phyloP scores from a whole-genome alignment of 805 yeast species.

The Wickerhamomyces chaumierensis region DNA sequence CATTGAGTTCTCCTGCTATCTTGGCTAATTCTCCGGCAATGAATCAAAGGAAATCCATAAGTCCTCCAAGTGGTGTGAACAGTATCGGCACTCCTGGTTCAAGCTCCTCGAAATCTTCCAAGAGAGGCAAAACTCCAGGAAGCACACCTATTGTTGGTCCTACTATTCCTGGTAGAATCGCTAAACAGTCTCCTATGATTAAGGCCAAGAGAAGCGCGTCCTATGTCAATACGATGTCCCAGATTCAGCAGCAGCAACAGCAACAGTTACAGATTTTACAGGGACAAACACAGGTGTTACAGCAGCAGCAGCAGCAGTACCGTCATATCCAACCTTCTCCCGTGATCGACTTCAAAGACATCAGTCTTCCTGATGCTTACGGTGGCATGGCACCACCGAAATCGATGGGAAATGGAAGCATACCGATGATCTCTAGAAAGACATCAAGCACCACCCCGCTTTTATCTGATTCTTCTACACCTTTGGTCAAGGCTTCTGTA shows the following conservation, averaged over 20 bases:
- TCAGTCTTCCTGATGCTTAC: slow-evolving; percentile 2
- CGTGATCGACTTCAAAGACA: background rate
- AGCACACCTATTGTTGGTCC: slow-evolving; percentile 28
- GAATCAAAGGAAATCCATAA: slow-evolving; percentile 11
- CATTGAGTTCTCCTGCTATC: slow-evolving; percentile 62
- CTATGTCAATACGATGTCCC: slow-evolving; percentile 8
- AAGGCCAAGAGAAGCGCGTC: slow-evolving; percentile 19
- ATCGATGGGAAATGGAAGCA: no score
- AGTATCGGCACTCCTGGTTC: slow-evolving; percentile 7
- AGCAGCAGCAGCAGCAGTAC: background rate
- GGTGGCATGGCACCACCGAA: slow-evolving; percentile 16
- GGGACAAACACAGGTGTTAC: no score
- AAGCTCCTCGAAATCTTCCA: slow-evolving; percentile 13
- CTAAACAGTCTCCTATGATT: slow-evolving; percentile 28
- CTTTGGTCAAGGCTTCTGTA: background rate
- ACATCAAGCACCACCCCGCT: background rate
- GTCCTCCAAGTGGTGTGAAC: slow-evolving; percentile 9
- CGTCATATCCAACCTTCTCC: background rate
- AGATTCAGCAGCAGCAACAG: slow-evolving; percentile 9
- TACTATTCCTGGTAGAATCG: slow-evolving; percentile 20
- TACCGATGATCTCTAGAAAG: slow-evolving; percentile 13
- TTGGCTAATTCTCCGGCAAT: slow-evolving; percentile 28
- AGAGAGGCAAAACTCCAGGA: slow-evolving; percentile 26
- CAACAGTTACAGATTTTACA: slow-evolving; percentile 6
- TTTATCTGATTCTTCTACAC: background rate